Evolutionary conservation across 306 rosid species (phyloP), one percentile per base, ranked within the genome.

Genomic region (Castanea mollissima): DNA sequence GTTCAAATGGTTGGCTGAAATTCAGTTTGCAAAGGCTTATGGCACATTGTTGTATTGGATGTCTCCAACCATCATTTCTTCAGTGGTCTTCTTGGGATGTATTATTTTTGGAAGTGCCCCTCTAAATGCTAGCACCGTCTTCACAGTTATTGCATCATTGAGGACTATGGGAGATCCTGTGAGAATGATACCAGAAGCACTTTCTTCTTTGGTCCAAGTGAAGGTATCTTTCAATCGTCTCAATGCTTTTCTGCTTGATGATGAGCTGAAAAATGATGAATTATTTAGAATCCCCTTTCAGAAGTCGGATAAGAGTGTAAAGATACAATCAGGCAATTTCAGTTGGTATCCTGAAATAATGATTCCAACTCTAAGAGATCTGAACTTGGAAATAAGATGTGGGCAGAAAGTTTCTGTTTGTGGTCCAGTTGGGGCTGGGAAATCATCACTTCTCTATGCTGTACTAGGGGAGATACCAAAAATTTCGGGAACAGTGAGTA

Each of bases 371-470:
- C 80, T 89, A 2, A 78, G 55, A 79, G 85, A 81, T 1, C 52
- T 85, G n/a, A 74, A 77, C 52, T 35, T 89, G 34, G 85, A 79
- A 60, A 75, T 84, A 6, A 68, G 25, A 55, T 3, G 62, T 56
- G 82, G 84, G 54, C 83, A 89, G 71, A 87, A 89, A 75, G 69
- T 79, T 67, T 89, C 89, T 27, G 78, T 89, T 46, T 89, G 88
- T 72, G 89, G 91, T n/a, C 81, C 89, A 51, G 87, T 87, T 67
- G 88, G 91, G 29, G 85, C 93, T 0, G 91, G 91, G 25, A 87
- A 87, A 67, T 85, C 91, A 20, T 87, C 89, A 27, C 83, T 87
- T 52, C 56, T 89, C 25, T 58, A 57, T 71, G 86, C 92, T 8
- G 71, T 89, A 21, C 86, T 85, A 16, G 89, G 89, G 75, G 91